Conservation (phyloP, 2,329 filamentous ascomycete genomes). For the Alternaria conjuncta region DNA sequence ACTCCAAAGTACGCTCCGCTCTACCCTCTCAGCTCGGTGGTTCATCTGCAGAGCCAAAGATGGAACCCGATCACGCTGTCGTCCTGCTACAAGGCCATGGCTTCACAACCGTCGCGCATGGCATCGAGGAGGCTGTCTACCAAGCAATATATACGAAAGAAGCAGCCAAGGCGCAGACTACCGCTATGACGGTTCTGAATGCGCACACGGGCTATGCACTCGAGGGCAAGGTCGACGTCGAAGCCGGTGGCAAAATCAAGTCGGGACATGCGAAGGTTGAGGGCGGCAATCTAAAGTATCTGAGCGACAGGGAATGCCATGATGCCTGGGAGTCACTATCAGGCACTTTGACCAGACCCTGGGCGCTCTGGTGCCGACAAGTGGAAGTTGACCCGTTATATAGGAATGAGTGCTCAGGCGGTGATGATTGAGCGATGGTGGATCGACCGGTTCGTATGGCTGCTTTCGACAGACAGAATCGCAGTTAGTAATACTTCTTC, state of each 20-base stretch:
- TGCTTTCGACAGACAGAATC: background rate
- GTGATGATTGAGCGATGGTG: constrained; percentile 41
- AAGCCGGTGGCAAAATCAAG: constrained; percentile 50
- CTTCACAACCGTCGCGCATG: constrained; percentile 51
- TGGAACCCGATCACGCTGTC: constrained; percentile 45
- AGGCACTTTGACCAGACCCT: constrained; percentile 47
- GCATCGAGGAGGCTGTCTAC: constrained; percentile 55
- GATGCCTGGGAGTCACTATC: constrained; percentile 50
- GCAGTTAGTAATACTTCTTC: background rate
- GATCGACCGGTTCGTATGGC: background rate
- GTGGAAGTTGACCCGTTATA: constrained; percentile 50
- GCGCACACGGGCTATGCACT: constrained; percentile 46
- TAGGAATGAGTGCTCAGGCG: constrained; percentile 46
- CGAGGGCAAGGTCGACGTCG: constrained; percentile 49
- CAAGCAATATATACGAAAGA: constrained; percentile 53
- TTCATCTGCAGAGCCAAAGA: constrained; percentile 33
- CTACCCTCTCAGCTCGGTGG: constrained; percentile 45
- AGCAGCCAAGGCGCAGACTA: constrained; percentile 51
- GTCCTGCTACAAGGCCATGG: constrained; percentile 55
- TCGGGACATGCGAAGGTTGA: constrained; percentile 50
- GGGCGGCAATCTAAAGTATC: constrained; percentile 51
- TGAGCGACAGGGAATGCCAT: constrained; percentile 51
- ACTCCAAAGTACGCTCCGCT: constrained; percentile 47
- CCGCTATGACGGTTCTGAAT: constrained; percentile 43
- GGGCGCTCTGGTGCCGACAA: constrained; percentile 54